phyloP scores from a whole-genome alignment of 192 early-diverging fungal genomes.

The Podila horticola region DNA sequence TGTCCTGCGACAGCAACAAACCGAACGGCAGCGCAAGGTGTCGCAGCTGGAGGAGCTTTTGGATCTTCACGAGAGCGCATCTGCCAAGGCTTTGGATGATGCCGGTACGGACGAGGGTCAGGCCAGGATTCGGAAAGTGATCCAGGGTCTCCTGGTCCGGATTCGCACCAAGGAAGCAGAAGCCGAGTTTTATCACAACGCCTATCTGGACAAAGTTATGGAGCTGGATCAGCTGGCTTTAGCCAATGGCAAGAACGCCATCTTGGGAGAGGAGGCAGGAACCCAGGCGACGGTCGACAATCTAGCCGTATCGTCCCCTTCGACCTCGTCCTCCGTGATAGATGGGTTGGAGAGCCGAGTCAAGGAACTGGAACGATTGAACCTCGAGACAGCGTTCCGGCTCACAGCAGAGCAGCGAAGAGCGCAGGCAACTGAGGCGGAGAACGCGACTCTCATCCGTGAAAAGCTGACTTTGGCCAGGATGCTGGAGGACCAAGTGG shows the following conservation, averaged over 20 bases:
- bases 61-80: conserved; percentile 40
- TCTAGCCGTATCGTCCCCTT: conserved; percentile 2
- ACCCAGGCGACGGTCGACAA: conserved; percentile 10
- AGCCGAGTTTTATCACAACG: conserved; percentile 50
- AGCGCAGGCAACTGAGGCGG: conserved; percentile 32
- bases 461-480: conserved; percentile 44
- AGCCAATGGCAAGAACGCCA: conserved; percentile 25
- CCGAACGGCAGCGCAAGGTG: conserved; percentile 38
- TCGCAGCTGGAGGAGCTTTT: conserved; percentile 36
- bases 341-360: conserved; percentile 32
- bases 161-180: conserved; percentile 51
- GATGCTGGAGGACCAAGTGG: conserved; percentile 46
- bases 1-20: conserved; percentile 30
- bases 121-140: conserved; percentile 40
- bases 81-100: conserved; percentile 21
- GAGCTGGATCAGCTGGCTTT: conserved; percentile 48
- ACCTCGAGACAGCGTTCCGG: conserved; percentile 38
- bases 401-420: conserved; percentile 45
- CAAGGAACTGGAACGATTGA: conserved; percentile 37
- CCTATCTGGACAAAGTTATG: conserved; percentile 48
- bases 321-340: background rate
- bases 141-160: conserved; percentile 42
- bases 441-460: conserved; percentile 36
- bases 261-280: background rate
- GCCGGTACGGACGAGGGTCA: conserved; percentile 44